Conservation (phyloP, 257 asterid genomes). For the Cruciata laevipes region DNA sequence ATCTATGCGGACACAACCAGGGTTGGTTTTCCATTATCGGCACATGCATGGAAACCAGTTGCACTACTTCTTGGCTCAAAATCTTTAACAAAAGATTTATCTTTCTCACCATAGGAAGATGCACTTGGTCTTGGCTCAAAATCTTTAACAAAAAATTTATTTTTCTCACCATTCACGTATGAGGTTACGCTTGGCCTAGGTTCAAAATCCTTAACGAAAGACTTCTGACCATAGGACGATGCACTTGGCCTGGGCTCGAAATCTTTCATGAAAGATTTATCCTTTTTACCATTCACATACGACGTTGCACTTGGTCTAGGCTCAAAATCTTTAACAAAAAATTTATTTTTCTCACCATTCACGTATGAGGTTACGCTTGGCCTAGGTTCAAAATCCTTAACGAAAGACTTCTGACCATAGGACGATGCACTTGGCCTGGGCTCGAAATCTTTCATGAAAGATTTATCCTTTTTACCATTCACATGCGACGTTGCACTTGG, state of each 20-base stretch:
- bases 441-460: constrained; percentile 10
- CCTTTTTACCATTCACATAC: neutral
- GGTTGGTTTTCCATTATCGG: neutral
- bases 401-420: neutral
- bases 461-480: no score
- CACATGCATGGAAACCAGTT: constrained; percentile 7
- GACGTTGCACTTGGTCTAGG: neutral
- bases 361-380: neutral
- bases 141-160: neutral
- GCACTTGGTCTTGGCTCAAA: constrained; percentile 8
- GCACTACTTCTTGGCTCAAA: constrained; percentile 17
- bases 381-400: neutral
- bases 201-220: neutral
- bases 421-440: neutral
- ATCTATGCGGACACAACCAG: neutral
- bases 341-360: neutral
- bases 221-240: neutral
- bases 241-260: constrained; percentile 8
- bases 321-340: constrained; percentile 7
- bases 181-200: neutral
- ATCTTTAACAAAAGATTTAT: neutral
- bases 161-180: neutral
- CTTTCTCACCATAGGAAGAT: neutral
- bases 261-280: neutral
- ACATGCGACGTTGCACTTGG: neutral